phyloP scores from a whole-genome alignment of 2,329 filamentous ascomycete genomes.

The Scytalidium sp. region DNA sequence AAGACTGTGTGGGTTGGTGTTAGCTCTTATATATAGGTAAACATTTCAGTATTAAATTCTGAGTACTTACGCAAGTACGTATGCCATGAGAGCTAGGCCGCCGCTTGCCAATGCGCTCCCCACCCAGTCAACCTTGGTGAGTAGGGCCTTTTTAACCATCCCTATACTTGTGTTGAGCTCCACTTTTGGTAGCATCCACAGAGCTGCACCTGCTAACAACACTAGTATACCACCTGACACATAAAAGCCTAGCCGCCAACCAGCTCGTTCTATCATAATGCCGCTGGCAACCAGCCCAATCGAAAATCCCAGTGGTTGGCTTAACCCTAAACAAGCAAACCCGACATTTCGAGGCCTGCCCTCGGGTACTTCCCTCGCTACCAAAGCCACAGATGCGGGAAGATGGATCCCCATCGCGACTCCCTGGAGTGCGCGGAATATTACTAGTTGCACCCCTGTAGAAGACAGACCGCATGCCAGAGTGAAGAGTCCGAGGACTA shows the following conservation, averaged over 20 bases:
- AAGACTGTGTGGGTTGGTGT: neutral
- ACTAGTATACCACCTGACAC: neutral
- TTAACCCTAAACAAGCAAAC: conserved; percentile 44
- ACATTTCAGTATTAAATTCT: no score
- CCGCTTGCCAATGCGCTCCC: neutral
- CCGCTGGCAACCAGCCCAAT: conserved; percentile 47
- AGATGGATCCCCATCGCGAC: neutral
- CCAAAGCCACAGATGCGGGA: neutral
- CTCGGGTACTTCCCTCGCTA: conserved; percentile 34
- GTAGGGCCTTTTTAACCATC: neutral
- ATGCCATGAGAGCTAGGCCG: neutral
- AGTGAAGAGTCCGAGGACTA: no score
- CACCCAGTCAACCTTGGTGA: neutral
- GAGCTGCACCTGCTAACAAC: neutral
- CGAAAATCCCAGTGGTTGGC: conserved; percentile 46
- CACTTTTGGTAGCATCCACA: neutral
- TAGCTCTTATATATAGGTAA: neutral
- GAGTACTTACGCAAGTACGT: neutral
- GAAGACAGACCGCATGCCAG: neutral
- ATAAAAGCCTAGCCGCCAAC: neutral
- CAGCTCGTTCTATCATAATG: conserved; percentile 27
- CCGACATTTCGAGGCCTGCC: conserved; percentile 45
- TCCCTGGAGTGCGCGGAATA: neutral
- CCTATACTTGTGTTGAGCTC: neutral
- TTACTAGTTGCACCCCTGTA: neutral